phyloP scores from a whole-genome alignment of 2,329 filamentous ascomycete species.

The Diaporthe sp. region DNA sequence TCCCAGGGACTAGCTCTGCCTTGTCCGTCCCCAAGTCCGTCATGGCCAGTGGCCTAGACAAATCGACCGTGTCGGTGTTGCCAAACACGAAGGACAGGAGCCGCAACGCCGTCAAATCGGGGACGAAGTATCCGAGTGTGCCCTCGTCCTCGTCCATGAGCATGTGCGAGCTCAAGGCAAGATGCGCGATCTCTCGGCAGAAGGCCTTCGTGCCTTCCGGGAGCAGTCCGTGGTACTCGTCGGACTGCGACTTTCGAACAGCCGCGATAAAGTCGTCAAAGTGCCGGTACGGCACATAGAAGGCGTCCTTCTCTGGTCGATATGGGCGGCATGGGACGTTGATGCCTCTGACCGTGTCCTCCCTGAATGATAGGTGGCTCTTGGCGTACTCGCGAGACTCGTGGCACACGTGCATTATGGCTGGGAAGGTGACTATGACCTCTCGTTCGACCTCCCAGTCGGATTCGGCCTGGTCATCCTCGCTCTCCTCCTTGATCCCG shows the following conservation, averaged over 20 bases:
- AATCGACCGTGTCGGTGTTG: slow-evolving; percentile 7
- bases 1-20: background rate
- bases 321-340: slow-evolving; percentile 21
- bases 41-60: background rate
- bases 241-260: background rate
- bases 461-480: background rate
- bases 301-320: slow-evolving; percentile 13
- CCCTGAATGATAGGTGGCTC: slow-evolving; percentile 3
- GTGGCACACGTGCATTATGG: slow-evolving; percentile 25
- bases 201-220: slow-evolving; percentile 2
- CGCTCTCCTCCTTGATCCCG: background rate
- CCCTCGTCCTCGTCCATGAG: background rate
- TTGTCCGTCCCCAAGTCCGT: background rate
- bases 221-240: background rate
- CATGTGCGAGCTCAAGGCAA: background rate
- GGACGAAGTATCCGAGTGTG: background rate
- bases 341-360: background rate
- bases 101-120: slow-evolving; percentile 8
- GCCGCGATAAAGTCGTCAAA: background rate
- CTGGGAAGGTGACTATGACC: slow-evolving; percentile 9
- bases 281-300: slow-evolving; percentile 6
- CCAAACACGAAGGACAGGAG: background rate
- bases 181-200: background rate
- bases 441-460: slow-evolving; percentile 16
- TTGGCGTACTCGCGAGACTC: slow-evolving; percentile 32